Evolutionary conservation across 1,139 yeast genomes (phyloP).

Genomic region (Diutina rugosa): DNA sequence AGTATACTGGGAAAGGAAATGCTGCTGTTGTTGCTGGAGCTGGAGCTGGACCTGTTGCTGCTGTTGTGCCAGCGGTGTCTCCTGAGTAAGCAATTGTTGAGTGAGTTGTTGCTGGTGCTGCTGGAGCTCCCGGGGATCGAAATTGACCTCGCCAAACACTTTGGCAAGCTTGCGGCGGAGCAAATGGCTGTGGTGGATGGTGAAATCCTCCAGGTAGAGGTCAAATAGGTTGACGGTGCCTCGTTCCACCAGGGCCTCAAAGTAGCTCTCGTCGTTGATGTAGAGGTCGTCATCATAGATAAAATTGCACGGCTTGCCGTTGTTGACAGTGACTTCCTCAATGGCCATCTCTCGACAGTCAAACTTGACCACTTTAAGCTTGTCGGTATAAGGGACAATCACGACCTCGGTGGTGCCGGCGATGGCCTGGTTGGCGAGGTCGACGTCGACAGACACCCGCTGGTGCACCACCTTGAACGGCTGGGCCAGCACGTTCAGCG

Average conservation of each 20-base stretch:
- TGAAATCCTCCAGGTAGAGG: slow-evolving; percentile 27
- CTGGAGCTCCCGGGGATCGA: slow-evolving; percentile 12
- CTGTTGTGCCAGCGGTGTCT: not conserved
- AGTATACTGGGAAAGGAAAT: slow-evolving; percentile 3
- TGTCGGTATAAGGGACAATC: slow-evolving; percentile 54
- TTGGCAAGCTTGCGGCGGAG: slow-evolving; percentile 52
- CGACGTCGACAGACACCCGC: slow-evolving; percentile 54
- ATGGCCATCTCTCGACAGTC: slow-evolving; percentile 76
- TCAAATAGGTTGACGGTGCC: slow-evolving; percentile 24
- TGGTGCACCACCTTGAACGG: slow-evolving; percentile 30
- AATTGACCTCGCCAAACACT: slow-evolving; percentile 40
- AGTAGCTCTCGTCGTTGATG: slow-evolving; percentile 21
- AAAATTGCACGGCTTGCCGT: slow-evolving; percentile 19
- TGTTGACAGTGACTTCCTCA: slow-evolving; percentile 49
- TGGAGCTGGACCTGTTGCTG: slow-evolving; percentile 1
- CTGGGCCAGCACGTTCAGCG: slow-evolving; percentile 6
- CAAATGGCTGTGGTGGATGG: slow-evolving; percentile 49
- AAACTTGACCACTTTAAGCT: slow-evolving; percentile 45
- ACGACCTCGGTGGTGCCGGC: slow-evolving; percentile 79
- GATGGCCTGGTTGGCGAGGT: slow-evolving; percentile 37
- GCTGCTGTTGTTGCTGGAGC: not conserved
- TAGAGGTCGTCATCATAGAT: slow-evolving; percentile 26
- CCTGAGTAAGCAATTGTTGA: not conserved
- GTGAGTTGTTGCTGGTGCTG: not conserved
- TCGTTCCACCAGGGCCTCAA: slow-evolving; percentile 12